Evolutionary conservation across 192 early-diverging fungal species (phyloP), one percentile per base, ranked within the genome.

Genomic region (Coemansia sp.): DNA sequence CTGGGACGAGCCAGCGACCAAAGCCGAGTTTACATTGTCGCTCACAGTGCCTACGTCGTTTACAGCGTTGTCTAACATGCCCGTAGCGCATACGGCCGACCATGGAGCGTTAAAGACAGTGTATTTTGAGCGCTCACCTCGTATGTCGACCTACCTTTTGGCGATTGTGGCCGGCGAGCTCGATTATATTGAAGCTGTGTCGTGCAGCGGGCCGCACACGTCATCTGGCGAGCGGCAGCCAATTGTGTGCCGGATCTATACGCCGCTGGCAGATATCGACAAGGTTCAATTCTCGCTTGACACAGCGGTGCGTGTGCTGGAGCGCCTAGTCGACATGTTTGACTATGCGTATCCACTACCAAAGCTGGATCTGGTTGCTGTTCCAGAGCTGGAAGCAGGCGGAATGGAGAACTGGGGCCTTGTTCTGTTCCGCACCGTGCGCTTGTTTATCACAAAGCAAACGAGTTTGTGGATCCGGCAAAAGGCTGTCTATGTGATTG

Each of bases 1-100:
- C 74, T 97, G 89, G 88, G 96, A 99, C 79, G 97, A 98, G 83
- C 97, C 97, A 35, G 85, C 88, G 59, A 85, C 92, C 49, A 99
- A 99, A 82, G 94, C 96, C 27, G 94, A 92, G 0, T 99, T 97
- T 58, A 23, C 53, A 19, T 26, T 93, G 58, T 74, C 83, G 22
- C 69, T 94, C 32, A 82, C 84, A 0, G 86, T 94, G 47, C 81
- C 74, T 0, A 60, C 50, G 20, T 70, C 72, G 18, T 65, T 89
- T 22, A 82, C 80, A 4, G 89, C 89, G 6, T 61, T 94, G 68
- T 90, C 89, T 39, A 95, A 95, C 69, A 92, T 90, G 87, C 82
- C 85, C 16, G 81, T 82, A 10, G 41, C 10, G 23, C n/a, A 18
- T 8, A 22, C 61, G 63, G 32, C 74, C 62, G 39, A 48, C 35